These are phyloP conservation scores for Nemania sp. DNA, from an alignment of 2,329 filamentous ascomycete species.

Conservation along the genomic window DNA sequence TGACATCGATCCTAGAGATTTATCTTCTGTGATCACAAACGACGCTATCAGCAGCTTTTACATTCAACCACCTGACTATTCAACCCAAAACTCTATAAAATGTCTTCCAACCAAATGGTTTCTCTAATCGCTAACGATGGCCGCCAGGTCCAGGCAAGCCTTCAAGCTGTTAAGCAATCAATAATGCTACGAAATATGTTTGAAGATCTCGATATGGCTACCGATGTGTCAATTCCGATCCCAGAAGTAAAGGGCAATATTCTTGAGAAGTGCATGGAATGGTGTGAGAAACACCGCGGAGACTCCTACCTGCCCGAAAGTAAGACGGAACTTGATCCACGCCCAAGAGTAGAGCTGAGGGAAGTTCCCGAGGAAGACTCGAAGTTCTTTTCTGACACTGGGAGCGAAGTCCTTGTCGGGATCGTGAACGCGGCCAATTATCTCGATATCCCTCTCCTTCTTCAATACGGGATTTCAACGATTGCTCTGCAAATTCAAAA, in stretches of 20 bases:
- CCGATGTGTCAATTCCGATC: slow-evolving; percentile 12
- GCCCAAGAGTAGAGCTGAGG: too few species aligned
- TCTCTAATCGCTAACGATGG: slow-evolving; percentile 18
- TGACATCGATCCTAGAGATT: too few species aligned
- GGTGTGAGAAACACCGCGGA: slow-evolving; percentile 26
- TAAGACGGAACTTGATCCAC: background rate
- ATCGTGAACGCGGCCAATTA: slow-evolving; percentile 10
- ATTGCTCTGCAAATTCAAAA: background rate
- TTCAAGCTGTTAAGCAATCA: slow-evolving; percentile 10
- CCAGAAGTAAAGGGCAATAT: slow-evolving; percentile 7
- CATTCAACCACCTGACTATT: background rate
- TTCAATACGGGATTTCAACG: background rate
- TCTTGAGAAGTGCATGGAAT: slow-evolving; percentile 22
- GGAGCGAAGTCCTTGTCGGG: background rate
- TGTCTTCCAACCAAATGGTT: slow-evolving; percentile 17
- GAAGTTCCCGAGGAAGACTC: background rate
- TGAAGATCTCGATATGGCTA: slow-evolving; percentile 7
- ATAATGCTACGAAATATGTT: slow-evolving; percentile 7
- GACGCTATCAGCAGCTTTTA: background rate
- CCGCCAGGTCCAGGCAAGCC: slow-evolving; percentile 16
- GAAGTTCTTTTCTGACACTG: background rate
- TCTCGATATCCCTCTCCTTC: slow-evolving; percentile 25
- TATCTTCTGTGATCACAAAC: background rate
- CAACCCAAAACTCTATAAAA: background rate
- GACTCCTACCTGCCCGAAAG: background rate